Evolutionary conservation across 2,329 filamentous ascomycete species (phyloP).

Genomic region (Lachnellula subtilissima): DNA sequence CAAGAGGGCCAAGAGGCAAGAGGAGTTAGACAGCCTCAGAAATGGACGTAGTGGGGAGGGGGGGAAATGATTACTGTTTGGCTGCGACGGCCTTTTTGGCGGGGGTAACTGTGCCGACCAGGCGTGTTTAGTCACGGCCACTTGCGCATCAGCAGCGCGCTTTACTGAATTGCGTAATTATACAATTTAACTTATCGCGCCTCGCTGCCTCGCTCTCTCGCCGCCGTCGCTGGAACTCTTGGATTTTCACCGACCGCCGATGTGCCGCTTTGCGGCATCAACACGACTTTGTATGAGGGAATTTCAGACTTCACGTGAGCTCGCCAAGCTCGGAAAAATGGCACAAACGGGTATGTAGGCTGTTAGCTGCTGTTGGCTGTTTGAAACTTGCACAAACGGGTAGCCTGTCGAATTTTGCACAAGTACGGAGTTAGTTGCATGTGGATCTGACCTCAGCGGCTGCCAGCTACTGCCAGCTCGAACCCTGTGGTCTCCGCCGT

Average conservation of each 20-base stretch:
- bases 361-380: not conserved
- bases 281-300: not conserved
- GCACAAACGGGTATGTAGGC: no score
- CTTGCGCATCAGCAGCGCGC: not conserved
- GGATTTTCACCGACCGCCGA: not conserved
- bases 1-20: not conserved
- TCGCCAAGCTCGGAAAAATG: not conserved
- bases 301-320: not conserved
- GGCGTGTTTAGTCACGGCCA: not conserved
- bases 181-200: not conserved
- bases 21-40: not conserved
- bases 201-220: conserved; percentile 1
- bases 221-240: not conserved
- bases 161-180: not conserved
- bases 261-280: not conserved
- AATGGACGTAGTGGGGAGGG: not conserved
- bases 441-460: conserved; percentile 1
- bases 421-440: not conserved
- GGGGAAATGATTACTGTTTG: not conserved
- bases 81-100: not conserved
- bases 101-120: not conserved
- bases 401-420: not conserved
- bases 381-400: not conserved
- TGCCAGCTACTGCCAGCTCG: not conserved
- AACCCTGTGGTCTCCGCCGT: not conserved